Evolutionary conservation across 768 basidiomycete species (phyloP), one percentile per base, ranked within the genome.

Genomic region (Mycena epipterygia): DNA sequence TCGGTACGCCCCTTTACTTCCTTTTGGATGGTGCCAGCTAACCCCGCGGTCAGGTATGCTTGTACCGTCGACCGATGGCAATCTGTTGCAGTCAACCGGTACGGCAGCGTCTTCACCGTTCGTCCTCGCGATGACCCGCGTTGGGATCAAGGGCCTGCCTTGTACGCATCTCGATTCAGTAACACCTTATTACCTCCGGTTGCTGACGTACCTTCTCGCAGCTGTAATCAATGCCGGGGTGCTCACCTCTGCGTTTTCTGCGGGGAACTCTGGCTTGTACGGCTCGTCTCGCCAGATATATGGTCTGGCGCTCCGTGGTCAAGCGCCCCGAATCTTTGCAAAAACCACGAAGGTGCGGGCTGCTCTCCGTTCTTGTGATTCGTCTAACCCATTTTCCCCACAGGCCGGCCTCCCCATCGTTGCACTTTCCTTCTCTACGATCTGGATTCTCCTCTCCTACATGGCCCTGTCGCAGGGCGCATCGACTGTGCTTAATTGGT

Each of bases 101-200:
- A 78, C 84, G 23, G 89, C 84, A 19, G 89, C 87, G 1, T 81
- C 88, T 44, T 92, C 91, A 33, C 93, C 93, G 0, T 94, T 93
- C 79, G 92, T 94, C 42, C 87, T 94, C 66, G 93, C 91, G 29
- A 89, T 93, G 74, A 83, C 80, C 44, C 81, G 84, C 25, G 88
- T 89, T 8, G 89, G 91, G 13, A 87, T 91, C 77, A 89, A 87
- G 78, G 89, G 35, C n/a, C 49, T 70, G n/a, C 69, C 69, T 0
- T 65, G 69, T 81, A 23, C 71, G 76, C 52, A 19, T 17, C 25
- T 23, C 14, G 4, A 33, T 42, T 21, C 23, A 17, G 32, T 23
- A 21, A 25, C 32, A 21, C 42, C 3, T 1, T 29, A 19, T 29
- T 12, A 3, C 16, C 21, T 25, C 37, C 7, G 14, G 16, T 17